Evolutionary conservation across 495 filamentous ascomycete genomes (phyloP), one percentile per base, ranked within the genome.

Genomic region (Penicillium daleae): DNA sequence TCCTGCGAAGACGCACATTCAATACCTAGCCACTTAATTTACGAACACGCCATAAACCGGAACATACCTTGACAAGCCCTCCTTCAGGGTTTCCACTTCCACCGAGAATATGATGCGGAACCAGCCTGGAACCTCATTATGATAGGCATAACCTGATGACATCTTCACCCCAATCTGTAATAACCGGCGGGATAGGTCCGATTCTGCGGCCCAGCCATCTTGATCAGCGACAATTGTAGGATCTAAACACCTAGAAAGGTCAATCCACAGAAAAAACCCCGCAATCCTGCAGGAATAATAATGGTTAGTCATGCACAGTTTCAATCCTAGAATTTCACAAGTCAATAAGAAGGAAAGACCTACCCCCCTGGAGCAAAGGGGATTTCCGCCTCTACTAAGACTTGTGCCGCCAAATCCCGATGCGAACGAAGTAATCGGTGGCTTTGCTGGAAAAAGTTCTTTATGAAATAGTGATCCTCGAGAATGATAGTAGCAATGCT

Each of bases 91-190:
- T 21, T 32, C n/a, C 19, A 32, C 10, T 35, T 32, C 40, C 19
- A 44, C n/a, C n/a, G 40, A 44, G 9, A 44, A 44, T 21, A 44
- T 21, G n/a, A 44, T 21, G 40, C 40, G 40, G n/a, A 44, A 44
- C 40, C 40, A 44, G n/a, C 40, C 40, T 44, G 40, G n/a, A 44
- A 44, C 40, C 40, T 44, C 40, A 44, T 44, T 44, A 44, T 44
- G 40, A 44, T 44, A 44, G 5, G 40, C 40, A 44, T 44, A 21
- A 19, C 40, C 40, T 44, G 40, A 44, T n/a, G 40, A 19, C 40
- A 44, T 44, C n/a, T 21, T 21, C 40, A 44, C 40, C 40, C 40
- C 40, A 44, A 44, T 21, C n/a, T 44, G n/a, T 19, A 21, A n/a
- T 21, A 44, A 21, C 40, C 40, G 40, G 40, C 9, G n/a, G 40